A percentile compares a stretch with the other conserved stretches of the same genome.
phyloP scores from a whole-genome alignment of 2,329 filamentous ascomycete genomes.

The Fusarium neocosmosporiellum region DNA sequence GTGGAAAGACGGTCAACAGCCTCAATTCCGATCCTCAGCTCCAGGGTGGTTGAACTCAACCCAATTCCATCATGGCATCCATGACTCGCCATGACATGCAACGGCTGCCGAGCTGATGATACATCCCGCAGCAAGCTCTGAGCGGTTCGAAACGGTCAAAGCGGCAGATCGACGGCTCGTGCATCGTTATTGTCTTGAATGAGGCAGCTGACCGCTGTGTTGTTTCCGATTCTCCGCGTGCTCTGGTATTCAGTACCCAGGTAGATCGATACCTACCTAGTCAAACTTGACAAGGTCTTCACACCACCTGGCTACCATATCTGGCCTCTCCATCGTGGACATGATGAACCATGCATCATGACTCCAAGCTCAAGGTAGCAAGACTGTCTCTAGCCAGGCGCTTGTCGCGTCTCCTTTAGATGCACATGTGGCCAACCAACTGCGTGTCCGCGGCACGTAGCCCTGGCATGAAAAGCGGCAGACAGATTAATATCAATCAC shows the following conservation, averaged over 20 bases:
- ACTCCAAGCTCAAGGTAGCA: not conserved
- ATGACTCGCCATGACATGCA: not conserved
- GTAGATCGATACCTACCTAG: not conserved
- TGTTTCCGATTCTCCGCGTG: not conserved
- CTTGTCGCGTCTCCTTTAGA: not conserved
- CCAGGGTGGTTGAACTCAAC: not conserved
- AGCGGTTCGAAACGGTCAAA: not conserved
- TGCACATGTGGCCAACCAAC: not conserved
- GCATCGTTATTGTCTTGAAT: not conserved
- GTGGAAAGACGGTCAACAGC: conserved; percentile 31
- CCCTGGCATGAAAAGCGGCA: not conserved
- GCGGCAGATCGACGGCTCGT: not conserved
- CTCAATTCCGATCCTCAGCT: not conserved
- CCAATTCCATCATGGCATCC: not conserved
- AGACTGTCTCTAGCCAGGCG: not conserved
- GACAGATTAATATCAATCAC: not conserved
- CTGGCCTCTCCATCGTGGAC: not conserved
- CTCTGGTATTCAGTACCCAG: not conserved
- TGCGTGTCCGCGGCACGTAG: not conserved
- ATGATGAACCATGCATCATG: not conserved
- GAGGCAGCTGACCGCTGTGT: not conserved
- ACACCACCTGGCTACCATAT: not conserved
- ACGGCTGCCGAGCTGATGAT: not conserved
- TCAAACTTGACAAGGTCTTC: not conserved
- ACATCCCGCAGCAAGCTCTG: not conserved